Percentiles rank a stretch among this genome's conserved stretches.
phyloP scores from a whole-genome alignment of 768 basidiomycete genomes.

The Chalciporus chontae region DNA sequence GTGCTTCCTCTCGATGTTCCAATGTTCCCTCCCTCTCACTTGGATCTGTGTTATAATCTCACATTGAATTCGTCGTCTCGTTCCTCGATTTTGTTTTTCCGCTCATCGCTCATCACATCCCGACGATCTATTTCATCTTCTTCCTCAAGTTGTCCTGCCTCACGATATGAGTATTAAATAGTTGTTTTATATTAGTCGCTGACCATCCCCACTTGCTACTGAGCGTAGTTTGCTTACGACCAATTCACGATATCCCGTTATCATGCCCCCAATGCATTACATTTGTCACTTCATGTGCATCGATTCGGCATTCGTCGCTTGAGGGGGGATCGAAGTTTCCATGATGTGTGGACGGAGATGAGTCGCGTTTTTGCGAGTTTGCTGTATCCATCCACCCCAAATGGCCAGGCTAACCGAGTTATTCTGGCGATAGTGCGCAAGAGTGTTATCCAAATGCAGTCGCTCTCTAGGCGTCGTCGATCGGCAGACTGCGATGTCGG shows the following conservation, averaged over 20 bases:
- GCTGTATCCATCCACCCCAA: too few relatives aligned
- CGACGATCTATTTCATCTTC: slow-evolving; percentile 3
- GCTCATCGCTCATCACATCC: slow-evolving; percentile 11
- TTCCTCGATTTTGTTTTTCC: slow-evolving; percentile 7
- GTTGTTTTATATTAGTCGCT: slow-evolving; percentile 21
- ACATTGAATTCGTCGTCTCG: slow-evolving; percentile 10
- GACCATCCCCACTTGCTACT: not conserved
- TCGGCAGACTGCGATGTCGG: slow-evolving; percentile 4
- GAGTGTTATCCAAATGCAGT: too few relatives aligned
- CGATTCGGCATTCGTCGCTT: not conserved
- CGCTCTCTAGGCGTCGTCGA: too few relatives aligned
- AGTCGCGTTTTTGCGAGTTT: not conserved
- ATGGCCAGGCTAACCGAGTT: too few relatives aligned
- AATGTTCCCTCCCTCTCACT: not conserved
- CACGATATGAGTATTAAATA: slow-evolving; percentile 10
- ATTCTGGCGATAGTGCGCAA: too few relatives aligned
- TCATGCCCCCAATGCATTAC: slow-evolving; percentile 16
- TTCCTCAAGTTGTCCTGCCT: slow-evolving; percentile 1
- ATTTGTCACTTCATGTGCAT: not conserved
- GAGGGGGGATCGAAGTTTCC: too few relatives aligned
- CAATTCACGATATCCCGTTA: slow-evolving; percentile 11
- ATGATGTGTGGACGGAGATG: slow-evolving; percentile 10
- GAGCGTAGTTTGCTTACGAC: slow-evolving; percentile 24
- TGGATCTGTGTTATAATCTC: slow-evolving; percentile 2
- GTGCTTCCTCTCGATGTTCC: slow-evolving; percentile 8